A percentile compares a stretch with the other conserved stretches of the same genome.
These are phyloP conservation scores for Litsea cubeba DNA, from an alignment of 164 flowering plant genomes.

Conservation along the genomic window DNA sequence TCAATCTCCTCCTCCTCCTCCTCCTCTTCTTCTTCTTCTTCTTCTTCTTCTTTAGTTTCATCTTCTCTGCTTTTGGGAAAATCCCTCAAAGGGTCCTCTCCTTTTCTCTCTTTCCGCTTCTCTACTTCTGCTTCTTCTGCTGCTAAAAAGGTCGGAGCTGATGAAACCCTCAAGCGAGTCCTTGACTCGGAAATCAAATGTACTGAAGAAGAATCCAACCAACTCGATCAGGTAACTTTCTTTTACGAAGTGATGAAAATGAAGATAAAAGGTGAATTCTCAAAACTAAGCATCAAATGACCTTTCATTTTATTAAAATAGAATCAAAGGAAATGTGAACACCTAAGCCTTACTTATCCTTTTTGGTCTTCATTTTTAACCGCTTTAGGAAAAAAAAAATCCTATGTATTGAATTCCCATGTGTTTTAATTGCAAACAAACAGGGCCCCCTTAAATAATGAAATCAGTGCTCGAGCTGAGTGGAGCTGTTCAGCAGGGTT, in stretches of 20 bases:
- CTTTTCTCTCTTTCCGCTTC: conserved; percentile 9
- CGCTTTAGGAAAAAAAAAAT: too few species aligned
- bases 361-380: too few species aligned
- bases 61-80: background rate
- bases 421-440: too few species aligned
- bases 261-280: too few species aligned
- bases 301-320: too few species aligned
- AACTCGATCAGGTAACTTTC: conserved; percentile 10
- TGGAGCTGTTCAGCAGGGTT: background rate
- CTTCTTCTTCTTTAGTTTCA: conserved; percentile 3
- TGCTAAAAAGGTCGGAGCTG: conserved; percentile 1
- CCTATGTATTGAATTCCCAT: too few species aligned
- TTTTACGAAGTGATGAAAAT: background rate
- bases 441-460: too few species aligned
- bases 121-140: conserved; percentile 13
- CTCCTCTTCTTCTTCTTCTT: conserved; percentile 6
- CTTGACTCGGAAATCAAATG: conserved; percentile 19
- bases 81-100: background rate
- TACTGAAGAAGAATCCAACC: conserved; percentile 9
- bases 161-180: conserved; percentile 16
- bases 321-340: too few species aligned
- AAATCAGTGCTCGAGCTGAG: too few species aligned
- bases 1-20: conserved; percentile 4
- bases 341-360: too few species aligned
- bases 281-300: background rate